Conservation (phyloP, 495 filamentous ascomycete genomes). For the Thermochaetoides thermophila region DNA sequence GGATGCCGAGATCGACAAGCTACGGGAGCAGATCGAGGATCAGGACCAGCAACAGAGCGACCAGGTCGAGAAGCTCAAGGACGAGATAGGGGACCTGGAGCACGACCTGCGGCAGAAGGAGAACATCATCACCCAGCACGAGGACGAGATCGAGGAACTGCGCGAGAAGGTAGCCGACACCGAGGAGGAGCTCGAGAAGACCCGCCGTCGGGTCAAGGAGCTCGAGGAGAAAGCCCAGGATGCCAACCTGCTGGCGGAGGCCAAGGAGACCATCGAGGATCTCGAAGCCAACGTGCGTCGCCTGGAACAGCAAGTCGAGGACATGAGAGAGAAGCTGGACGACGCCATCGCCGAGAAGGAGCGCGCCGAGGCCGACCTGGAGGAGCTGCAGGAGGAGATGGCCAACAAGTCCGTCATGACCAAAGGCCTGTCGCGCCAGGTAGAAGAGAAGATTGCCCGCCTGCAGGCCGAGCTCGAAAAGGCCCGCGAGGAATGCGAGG, state of each 20-base stretch:
- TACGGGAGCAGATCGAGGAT: slow-evolving; percentile 36
- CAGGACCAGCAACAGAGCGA: slow-evolving; percentile 24
- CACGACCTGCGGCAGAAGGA: slow-evolving; percentile 44
- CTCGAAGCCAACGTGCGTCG: slow-evolving; percentile 30
- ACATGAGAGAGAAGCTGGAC: slow-evolving; percentile 45
- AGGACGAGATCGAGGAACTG: slow-evolving; percentile 28
- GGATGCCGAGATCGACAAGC: slow-evolving; percentile 39
- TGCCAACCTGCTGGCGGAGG: slow-evolving; percentile 38
- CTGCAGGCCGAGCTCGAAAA: slow-evolving; percentile 49
- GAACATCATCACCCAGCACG: slow-evolving; percentile 23
- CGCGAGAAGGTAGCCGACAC: slow-evolving; percentile 38
- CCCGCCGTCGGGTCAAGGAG: slow-evolving; percentile 42
- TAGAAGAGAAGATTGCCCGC: slow-evolving; percentile 52
- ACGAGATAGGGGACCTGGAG: slow-evolving; percentile 45
- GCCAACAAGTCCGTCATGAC: slow-evolving; percentile 63
- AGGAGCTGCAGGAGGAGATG: slow-evolving; percentile 62
- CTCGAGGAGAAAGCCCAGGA: slow-evolving; percentile 46
- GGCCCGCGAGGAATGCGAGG: slow-evolving; percentile 42
- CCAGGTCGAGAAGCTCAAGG: slow-evolving; percentile 36
- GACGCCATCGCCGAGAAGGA: slow-evolving; percentile 48
- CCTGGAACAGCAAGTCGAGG: slow-evolving; percentile 35
- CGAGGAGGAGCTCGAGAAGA: slow-evolving; percentile 37
- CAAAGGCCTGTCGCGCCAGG: slow-evolving; percentile 59
- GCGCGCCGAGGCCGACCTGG: slow-evolving; percentile 40
- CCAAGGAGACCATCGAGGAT: slow-evolving; percentile 34